These are phyloP conservation scores for Citrus sinensis DNA, from an alignment of 345 rosid species.

Conservation along the genomic window DVS_A1.0 CM039163.1:50063501-50064000, in stretches of 20 bases:
- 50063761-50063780: constrained; percentile 19
- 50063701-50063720: constrained; percentile 60
- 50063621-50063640: not conserved
- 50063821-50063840: not conserved
- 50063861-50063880: constrained; percentile 78
- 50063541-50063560: not conserved
- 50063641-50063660: not conserved
- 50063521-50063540: not conserved
- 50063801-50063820: not conserved
- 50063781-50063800: not conserved
- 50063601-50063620: not conserved
- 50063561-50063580: not conserved
- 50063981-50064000: not conserved
- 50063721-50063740: constrained; percentile 72
- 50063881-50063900: constrained; percentile 71
- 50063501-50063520: not conserved
- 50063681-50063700: constrained; percentile 25
- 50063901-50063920: constrained; percentile 92
- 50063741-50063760: constrained; percentile 63
- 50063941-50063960: not conserved
- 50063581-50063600: not conserved
- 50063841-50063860: constrained; percentile 45
- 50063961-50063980: not conserved
- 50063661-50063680: constrained; percentile 17
- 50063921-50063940: constrained; percentile 12